Evolutionary conservation across 2,329 filamentous ascomycete genomes (phyloP).

Genomic region (Neonectria ditissima): DNA sequence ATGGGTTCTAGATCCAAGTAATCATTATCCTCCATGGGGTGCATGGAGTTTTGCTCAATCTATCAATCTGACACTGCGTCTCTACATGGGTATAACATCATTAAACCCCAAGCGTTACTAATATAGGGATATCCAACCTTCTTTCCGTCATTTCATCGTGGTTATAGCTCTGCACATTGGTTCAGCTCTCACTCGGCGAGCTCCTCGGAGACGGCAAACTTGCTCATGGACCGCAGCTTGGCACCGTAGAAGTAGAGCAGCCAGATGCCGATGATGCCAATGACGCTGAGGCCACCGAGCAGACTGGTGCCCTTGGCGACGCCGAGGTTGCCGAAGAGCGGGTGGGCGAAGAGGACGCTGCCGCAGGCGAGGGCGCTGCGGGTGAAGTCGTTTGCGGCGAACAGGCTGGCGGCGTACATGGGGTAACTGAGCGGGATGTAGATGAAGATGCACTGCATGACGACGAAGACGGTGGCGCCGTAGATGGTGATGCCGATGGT

Average conservation of each 20-base stretch:
- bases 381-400: slow-evolving; percentile 72
- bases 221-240: slow-evolving; percentile 65
- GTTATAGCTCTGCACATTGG: not conserved
- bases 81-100: not conserved
- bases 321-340: slow-evolving; percentile 69
- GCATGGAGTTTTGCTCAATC: not conserved
- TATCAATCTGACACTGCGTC: slow-evolving; percentile 15
- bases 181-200: slow-evolving; percentile 28
- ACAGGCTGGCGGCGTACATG: slow-evolving; percentile 68
- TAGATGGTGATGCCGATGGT: slow-evolving; percentile 70
- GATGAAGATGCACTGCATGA: slow-evolving; percentile 71
- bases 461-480: slow-evolving; percentile 62
- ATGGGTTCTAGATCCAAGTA: not conserved
- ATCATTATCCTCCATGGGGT: slow-evolving; percentile 16
- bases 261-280: slow-evolving; percentile 70
- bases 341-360: slow-evolving; percentile 69
- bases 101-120: slow-evolving; percentile 28
- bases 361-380: slow-evolving; percentile 69
- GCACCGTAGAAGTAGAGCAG: slow-evolving; percentile 69
- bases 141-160: not conserved
- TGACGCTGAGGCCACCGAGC: slow-evolving; percentile 65
- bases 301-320: slow-evolving; percentile 68
- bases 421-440: slow-evolving; percentile 69
- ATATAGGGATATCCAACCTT: slow-evolving; percentile 2
- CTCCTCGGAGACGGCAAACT: slow-evolving; percentile 61